Conservation (phyloP, 2,329 filamentous ascomycete species). For the Colletotrichum viniferum region DNA sequence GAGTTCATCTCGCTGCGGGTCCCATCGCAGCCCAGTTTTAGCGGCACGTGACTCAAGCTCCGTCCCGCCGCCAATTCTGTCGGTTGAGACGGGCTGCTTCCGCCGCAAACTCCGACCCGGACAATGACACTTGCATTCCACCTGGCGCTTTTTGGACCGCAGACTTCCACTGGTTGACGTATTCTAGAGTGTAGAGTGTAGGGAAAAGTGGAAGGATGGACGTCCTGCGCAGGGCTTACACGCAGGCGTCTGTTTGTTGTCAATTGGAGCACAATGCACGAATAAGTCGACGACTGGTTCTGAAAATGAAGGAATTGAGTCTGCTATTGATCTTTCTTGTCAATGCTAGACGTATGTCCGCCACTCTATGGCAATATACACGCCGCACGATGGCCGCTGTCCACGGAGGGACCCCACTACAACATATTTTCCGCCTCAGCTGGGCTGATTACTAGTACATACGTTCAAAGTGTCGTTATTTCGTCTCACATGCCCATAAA, state of each 20-base stretch:
- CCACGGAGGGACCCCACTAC: background rate
- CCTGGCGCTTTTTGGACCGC: background rate
- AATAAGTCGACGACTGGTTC: background rate
- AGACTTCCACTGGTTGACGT: background rate
- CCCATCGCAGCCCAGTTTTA: background rate
- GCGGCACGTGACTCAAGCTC: constrained; percentile 18
- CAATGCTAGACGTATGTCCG: background rate
- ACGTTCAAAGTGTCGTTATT: constrained; percentile 7
- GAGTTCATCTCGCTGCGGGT: constrained; percentile 12
- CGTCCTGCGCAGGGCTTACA: background rate
- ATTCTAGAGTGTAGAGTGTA: background rate
- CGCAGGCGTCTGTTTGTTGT: background rate
- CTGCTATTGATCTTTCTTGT: background rate
- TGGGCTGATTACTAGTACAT: constrained; percentile 14
- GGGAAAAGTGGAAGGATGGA: background rate
- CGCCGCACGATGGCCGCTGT: background rate
- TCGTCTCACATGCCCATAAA: constrained; percentile 12
- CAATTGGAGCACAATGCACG: background rate
- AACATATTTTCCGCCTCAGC: background rate
- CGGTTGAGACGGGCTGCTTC: background rate
- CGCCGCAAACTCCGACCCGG: constrained; percentile 13
- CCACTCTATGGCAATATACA: background rate
- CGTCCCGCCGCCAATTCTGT: background rate
- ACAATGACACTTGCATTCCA: background rate
- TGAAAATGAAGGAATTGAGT: background rate